A percentile compares a stretch with the other conserved stretches of the same genome.
These are phyloP conservation scores for Sesbania bispinosa DNA, from an alignment of 306 rosid genomes.

Conservation along the genomic window DNA sequence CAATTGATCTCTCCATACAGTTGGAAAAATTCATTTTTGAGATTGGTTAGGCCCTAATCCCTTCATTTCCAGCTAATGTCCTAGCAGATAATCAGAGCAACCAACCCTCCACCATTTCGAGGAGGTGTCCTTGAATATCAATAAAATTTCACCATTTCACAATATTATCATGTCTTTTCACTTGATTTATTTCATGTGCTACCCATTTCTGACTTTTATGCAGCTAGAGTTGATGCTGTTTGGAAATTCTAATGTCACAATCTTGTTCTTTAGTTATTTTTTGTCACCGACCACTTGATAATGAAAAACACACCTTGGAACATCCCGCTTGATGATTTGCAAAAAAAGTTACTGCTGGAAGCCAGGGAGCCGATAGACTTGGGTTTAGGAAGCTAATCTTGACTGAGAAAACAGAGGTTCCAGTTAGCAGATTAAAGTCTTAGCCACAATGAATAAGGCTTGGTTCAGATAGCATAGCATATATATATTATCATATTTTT, in stretches of 20 bases:
- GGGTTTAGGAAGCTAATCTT: neutral
- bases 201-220: neutral
- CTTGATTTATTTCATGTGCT: neutral
- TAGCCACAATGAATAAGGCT: neutral
- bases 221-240: neutral
- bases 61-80: neutral
- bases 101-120: neutral
- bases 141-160: neutral
- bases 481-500: neutral
- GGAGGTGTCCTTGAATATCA: conserved; percentile 1
- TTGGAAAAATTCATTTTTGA: neutral
- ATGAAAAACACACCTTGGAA: neutral
- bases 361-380: neutral
- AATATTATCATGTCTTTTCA: neutral
- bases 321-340: neutral
- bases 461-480: neutral
- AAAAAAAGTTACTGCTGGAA: neutral
- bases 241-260: neutral
- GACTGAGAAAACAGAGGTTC: conserved; percentile 7
- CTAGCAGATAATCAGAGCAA: neutral
- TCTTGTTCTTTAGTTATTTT: neutral
- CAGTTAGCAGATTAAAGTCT: conserved; percentile 3
- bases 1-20: neutral
- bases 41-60: neutral
- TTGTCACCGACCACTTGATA: neutral